A percentile compares a stretch with the other conserved stretches of the same genome.
phyloP scores from a whole-genome alignment of 1,139 yeast species.

The Taphrina communis region DNA sequence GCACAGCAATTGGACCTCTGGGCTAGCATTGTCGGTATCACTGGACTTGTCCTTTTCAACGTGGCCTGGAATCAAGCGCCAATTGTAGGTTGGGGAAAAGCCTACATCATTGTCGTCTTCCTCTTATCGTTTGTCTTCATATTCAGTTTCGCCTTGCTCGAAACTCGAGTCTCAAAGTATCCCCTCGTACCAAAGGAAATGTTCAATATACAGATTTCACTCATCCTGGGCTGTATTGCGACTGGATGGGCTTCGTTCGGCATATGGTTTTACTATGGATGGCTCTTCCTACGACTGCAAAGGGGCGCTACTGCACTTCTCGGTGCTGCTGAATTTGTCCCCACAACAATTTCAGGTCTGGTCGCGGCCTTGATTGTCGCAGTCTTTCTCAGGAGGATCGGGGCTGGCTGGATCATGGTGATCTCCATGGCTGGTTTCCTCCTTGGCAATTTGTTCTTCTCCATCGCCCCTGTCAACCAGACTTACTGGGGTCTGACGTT shows the following conservation, averaged over 20 bases:
- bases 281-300: slow-evolving; percentile 51
- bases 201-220: slow-evolving; percentile 17
- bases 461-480: slow-evolving; percentile 48
- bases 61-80: slow-evolving; percentile 36
- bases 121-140: slow-evolving; percentile 15
- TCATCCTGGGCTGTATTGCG: slow-evolving; percentile 22
- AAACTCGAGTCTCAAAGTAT: slow-evolving; percentile 6
- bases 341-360: slow-evolving; percentile 56
- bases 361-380: slow-evolving; percentile 58
- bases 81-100: slow-evolving; percentile 17
- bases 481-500: slow-evolving; percentile 63
- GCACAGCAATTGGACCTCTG: slow-evolving; percentile 13
- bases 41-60: slow-evolving; percentile 31
- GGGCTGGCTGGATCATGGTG: slow-evolving; percentile 50
- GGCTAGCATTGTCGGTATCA: slow-evolving; percentile 21
- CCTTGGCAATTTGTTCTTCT: slow-evolving; percentile 49
- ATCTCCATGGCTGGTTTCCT: slow-evolving; percentile 53
- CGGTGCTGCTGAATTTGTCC: slow-evolving; percentile 55
- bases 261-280: slow-evolving; percentile 31
- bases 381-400: not conserved
- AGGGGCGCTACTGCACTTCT: slow-evolving; percentile 53
- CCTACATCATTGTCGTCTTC: slow-evolving; percentile 25
- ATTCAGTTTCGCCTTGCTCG: slow-evolving; percentile 12
- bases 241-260: slow-evolving; percentile 39
- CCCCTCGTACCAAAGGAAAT: slow-evolving; percentile 36